Percentiles rank a stretch among this genome's conserved stretches.
Conservation (phyloP, 768 basidiomycete species). For the Panus rudis region DNA sequence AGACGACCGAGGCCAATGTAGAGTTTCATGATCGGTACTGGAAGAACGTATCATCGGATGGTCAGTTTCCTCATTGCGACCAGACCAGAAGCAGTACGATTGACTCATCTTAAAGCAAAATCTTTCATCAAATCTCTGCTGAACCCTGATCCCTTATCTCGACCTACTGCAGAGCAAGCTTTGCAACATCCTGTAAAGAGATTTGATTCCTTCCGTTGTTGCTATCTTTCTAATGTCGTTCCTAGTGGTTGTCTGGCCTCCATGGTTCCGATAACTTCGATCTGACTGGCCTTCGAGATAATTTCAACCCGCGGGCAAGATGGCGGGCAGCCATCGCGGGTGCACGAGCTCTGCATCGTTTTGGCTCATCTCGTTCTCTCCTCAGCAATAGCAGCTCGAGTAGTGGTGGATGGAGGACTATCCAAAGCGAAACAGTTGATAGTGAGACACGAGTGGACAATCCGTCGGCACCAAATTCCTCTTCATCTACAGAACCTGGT, state of each 20-base stretch:
- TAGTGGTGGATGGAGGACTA: conserved; percentile 29
- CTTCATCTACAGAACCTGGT: too few species aligned
- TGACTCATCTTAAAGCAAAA: conserved; percentile 51
- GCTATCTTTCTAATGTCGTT: not conserved
- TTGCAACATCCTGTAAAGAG: conserved; percentile 48
- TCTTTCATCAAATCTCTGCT: conserved; percentile 71
- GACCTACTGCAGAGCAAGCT: conserved; percentile 73
- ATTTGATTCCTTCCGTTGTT: not conserved
- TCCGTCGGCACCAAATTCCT: too few species aligned
- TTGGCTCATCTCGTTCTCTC: conserved; percentile 17
- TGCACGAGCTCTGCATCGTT: conserved; percentile 32
- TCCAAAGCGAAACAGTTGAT: conserved; percentile 16
- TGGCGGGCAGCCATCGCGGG: conserved; percentile 68
- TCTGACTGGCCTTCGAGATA: conserved; percentile 68
- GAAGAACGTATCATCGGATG: conserved; percentile 79
- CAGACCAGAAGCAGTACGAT: not conserved
- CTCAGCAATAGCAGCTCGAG: conserved; percentile 17
- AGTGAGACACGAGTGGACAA: too few species aligned
- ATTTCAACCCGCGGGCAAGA: conserved; percentile 69
- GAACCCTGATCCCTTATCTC: conserved; percentile 57
- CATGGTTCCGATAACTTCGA: conserved; percentile 67
- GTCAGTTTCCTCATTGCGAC: conserved; percentile 30
- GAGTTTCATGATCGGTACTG: conserved; percentile 94
- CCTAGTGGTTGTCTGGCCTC: conserved; percentile 69
- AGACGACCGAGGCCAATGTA: conserved; percentile 80